Conservation (phyloP, 2,329 filamentous ascomycete species). For the Paracoccidioides lutzii region DNA sequence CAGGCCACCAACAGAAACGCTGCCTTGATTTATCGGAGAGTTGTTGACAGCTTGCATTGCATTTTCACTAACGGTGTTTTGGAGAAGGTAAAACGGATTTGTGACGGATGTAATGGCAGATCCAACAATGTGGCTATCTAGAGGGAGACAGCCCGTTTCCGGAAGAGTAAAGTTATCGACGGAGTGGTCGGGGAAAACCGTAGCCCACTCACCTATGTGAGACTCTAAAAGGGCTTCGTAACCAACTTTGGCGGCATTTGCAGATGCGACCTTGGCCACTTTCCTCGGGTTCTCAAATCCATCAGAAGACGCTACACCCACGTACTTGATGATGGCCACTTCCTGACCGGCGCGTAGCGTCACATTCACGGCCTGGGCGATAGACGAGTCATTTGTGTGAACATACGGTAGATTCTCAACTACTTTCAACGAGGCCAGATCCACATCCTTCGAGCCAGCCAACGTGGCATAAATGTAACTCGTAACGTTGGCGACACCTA, state of each 20-base stretch:
- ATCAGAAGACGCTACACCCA: constrained; percentile 56
- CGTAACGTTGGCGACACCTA: constrained; percentile 48
- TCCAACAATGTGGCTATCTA: constrained; percentile 44
- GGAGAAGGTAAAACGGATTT: constrained; percentile 37
- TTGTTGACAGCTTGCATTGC: constrained; percentile 39
- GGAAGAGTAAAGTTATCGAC: constrained; percentile 52
- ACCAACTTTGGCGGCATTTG: constrained; percentile 38
- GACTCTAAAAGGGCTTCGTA: constrained; percentile 43
- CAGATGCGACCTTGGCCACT: constrained; percentile 44
- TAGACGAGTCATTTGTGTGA: constrained; percentile 47
- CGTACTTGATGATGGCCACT: constrained; percentile 50
- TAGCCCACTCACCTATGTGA: constrained; percentile 50
- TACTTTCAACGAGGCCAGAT: constrained; percentile 30
- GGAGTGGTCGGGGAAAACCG: constrained; percentile 46
- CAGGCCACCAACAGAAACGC: constrained; percentile 55
- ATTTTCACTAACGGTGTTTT: constrained; percentile 41
- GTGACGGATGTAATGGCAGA: constrained; percentile 36
- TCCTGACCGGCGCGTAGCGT: constrained; percentile 40
- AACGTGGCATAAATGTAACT: constrained; percentile 44
- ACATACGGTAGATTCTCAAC: constrained; percentile 38
- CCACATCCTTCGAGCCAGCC: constrained; percentile 26
- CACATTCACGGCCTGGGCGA: constrained; percentile 48
- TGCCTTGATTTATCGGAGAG: constrained; percentile 45
- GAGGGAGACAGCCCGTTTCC: constrained; percentile 43
- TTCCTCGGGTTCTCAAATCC: constrained; percentile 47